Base-by-base conservation (phyloP, 352 stramenopile genomes). In the Pythium catenulatum region DNA sequence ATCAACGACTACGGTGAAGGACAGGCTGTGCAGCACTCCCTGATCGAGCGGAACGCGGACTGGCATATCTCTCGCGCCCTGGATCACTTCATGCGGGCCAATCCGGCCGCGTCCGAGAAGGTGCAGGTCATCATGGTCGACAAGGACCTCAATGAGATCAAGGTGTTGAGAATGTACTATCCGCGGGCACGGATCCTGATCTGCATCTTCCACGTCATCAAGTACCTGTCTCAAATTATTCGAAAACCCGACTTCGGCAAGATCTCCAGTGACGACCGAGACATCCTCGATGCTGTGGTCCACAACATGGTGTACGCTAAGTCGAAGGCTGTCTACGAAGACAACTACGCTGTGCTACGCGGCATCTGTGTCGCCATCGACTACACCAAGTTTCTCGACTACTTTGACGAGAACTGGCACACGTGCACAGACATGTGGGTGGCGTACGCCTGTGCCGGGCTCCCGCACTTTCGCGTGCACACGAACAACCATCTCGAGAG, bases 91-190 rank as follows among this genome's bases (percentile, higher is more conserved):
- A 79, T 77, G 52, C 73, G 75, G 0, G 65, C 77, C 0, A 36
- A 91, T 27, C 59, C 83, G 3, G 79, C 83, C 4, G 1, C 30
- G 1, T 15, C 23, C 1, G 52, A 86, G 32, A 45, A 84, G n/a
- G 4, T 89, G 8, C 4, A 79, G 4, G 80, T 88, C 3, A 79
- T 91, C 7, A 83, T 91, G 17, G 79, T 88, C 1, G 79, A 91
- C 76, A 90, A 91, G 65, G 69, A 91, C 43, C 48, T 90, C 30
- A 86, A 87, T 9, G 86, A 89, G 70, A 89, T 90, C 59, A 34
- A 59, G 25, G 56, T 90, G 3, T 19, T 91, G 19, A n/a, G 83
- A 36, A 7, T 0, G 2, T 23, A 82, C 27, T 90, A 88, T 48
- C 76, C 36, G 0, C 25, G 80, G 23, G 81, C 68, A 15, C 70